These are phyloP conservation scores for Vitis cinerea DNA, from an alignment of 164 flowering plant species.

Conservation along the genomic window DNA sequence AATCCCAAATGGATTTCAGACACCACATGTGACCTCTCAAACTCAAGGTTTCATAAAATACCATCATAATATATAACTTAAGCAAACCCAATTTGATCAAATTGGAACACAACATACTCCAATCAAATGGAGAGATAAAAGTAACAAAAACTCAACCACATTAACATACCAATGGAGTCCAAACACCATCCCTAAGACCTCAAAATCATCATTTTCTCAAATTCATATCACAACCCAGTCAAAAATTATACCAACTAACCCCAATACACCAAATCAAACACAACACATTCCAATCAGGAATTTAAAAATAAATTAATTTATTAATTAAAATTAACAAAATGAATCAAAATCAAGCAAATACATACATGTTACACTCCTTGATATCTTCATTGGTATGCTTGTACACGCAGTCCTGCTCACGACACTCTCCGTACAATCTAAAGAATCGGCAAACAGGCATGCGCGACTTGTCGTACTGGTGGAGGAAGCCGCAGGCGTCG, in stretches of 20 bases:
- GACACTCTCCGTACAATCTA: conserved; percentile 86
- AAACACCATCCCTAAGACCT: too few relatives aligned
- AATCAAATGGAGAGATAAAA: too few relatives aligned
- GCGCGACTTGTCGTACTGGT: conserved; percentile 92
- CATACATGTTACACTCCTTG: conserved; percentile 97
- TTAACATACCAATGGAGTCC: too few relatives aligned
- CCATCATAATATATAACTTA: too few relatives aligned
- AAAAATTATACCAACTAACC: background rate
- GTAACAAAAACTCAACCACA: too few relatives aligned
- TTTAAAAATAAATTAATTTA: background rate
- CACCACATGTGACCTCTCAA: too few relatives aligned
- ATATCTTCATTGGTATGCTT: conserved; percentile 97
- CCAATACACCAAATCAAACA: background rate
- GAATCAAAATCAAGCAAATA: background rate
- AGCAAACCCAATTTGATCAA: too few relatives aligned
- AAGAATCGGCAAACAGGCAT: conserved; percentile 98
- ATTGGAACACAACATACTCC: too few relatives aligned
- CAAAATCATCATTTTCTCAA: background rate
- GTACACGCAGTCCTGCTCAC: conserved; percentile 97
- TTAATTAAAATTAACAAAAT: background rate
- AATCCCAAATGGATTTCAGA: too few relatives aligned
- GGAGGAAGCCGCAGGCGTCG: conserved; percentile 98
- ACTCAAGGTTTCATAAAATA: too few relatives aligned
- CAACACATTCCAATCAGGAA: background rate
- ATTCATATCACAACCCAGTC: background rate